These are phyloP conservation scores for Quercus robur DNA, from an alignment of 306 rosid genomes.

Conservation along the genomic window DNA sequence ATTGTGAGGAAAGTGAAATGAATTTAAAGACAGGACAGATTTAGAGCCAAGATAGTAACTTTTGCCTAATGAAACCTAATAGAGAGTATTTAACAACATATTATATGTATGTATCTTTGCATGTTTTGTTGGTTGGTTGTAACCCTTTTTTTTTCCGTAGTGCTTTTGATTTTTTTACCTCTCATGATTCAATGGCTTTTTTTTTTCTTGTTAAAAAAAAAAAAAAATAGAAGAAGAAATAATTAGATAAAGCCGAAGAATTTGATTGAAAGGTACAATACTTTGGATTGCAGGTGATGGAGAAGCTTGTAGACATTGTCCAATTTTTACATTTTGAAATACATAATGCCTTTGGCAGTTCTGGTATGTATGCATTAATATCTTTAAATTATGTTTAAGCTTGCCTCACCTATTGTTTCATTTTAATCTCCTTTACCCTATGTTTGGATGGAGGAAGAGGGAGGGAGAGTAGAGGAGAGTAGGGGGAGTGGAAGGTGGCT, in stretches of 20 bases:
- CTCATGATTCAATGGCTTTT: not conserved
- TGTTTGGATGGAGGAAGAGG: no score
- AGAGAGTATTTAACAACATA: not conserved
- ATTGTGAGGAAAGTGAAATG: no score
- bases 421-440: no score
- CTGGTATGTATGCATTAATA: conserved; percentile 43
- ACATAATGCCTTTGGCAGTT: conserved; percentile 46
- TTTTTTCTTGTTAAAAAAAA: not conserved
- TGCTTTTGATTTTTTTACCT: not conserved
- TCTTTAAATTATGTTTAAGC: conserved; percentile 2
- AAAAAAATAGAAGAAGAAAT: not conserved
- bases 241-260: not conserved
- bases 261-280: conserved; percentile 9
- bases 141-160: not conserved
- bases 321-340: conserved; percentile 76
- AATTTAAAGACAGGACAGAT: no score
- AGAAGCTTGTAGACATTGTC: conserved; percentile 80
- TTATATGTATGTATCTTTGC: not conserved
- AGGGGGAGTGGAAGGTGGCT: no score
- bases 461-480: no score
- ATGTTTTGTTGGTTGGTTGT: not conserved
- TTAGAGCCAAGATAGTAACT: not conserved
- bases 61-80: not conserved
- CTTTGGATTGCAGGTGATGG: conserved; percentile 68
- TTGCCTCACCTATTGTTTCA: conserved; percentile 6